These are phyloP conservation scores for Cantharellus cinnabarinus DNA, from an alignment of 768 basidiomycete genomes.

Conservation along the genomic window DNA sequence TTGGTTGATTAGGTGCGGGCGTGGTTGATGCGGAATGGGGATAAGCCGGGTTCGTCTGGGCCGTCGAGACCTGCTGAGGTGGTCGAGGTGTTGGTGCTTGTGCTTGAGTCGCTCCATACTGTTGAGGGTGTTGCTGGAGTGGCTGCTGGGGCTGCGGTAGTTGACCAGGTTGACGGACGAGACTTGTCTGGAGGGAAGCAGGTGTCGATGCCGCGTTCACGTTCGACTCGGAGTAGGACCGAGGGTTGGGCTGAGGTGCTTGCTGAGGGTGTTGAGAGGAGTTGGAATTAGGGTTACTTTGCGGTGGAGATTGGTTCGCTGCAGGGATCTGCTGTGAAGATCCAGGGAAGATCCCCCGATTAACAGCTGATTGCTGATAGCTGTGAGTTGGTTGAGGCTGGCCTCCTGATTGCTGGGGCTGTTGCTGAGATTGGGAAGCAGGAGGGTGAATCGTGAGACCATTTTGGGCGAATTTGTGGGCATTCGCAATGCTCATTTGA, in stretches of 20 bases:
- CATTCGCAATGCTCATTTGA: too few relatives aligned
- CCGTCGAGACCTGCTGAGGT: background rate
- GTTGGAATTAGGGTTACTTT: background rate
- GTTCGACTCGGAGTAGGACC: background rate
- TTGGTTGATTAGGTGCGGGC: background rate
- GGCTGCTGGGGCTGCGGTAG: conserved; percentile 1
- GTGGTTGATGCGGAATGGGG: background rate
- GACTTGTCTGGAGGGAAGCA: background rate
- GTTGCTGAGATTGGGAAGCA: too few relatives aligned
- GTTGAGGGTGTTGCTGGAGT: conserved; percentile 4
- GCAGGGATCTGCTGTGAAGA: background rate
- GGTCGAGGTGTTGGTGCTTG: background rate
- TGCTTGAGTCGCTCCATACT: background rate
- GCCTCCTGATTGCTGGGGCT: too few relatives aligned
- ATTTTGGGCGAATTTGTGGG: too few relatives aligned
- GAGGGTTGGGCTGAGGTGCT: background rate
- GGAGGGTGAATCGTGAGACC: too few relatives aligned
- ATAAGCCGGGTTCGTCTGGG: background rate
- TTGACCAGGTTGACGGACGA: background rate
- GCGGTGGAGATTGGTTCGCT: background rate
- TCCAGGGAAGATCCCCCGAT: background rate
- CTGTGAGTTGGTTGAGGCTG: too few relatives aligned
- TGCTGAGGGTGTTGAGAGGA: background rate
- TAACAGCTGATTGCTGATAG: too few relatives aligned
- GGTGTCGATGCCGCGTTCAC: background rate